Percentiles rank a stretch among this genome's conserved stretches.
Conservation (phyloP, 441 rosid species). For the Syzygium syzygioides region DNA sequence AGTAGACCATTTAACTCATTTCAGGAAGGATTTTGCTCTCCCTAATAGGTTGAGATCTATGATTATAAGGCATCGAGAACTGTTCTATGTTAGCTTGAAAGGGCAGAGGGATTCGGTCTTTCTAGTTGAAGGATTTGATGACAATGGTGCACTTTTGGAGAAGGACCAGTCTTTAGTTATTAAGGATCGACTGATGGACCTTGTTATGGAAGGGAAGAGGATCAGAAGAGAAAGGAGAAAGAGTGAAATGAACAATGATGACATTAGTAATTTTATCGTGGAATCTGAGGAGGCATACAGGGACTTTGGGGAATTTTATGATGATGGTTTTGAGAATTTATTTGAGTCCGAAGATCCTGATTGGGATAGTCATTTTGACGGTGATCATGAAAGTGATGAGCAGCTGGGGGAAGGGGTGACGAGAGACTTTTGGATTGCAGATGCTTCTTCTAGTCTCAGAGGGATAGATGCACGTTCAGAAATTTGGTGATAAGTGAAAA, state of each 20-base stretch:
- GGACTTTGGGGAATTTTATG: constrained; percentile 21
- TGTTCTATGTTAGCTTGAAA: constrained; percentile 77
- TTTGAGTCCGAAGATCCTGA: constrained; percentile 48
- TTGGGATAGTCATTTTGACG: constrained; percentile 36
- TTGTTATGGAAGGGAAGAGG: constrained; percentile 60
- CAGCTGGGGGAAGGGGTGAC: constrained; percentile 5
- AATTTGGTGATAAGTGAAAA: constrained; percentile 39
- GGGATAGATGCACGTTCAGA: constrained; percentile 13
- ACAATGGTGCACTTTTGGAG: constrained; percentile 57
- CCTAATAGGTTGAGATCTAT: constrained; percentile 67
- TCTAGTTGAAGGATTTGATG: constrained; percentile 62
- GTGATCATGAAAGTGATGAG: constrained; percentile 18
- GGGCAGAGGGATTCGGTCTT: constrained; percentile 72
- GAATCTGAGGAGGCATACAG: constrained; percentile 2
- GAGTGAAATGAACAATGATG: constrained; percentile 4
- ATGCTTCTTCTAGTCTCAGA: constrained; percentile 11
- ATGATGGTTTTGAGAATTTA: constrained; percentile 68
- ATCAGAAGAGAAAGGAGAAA: constrained; percentile 57
- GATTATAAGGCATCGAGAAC: constrained; percentile 77
- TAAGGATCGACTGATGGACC: constrained; percentile 46
- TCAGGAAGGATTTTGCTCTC: constrained; percentile 72
- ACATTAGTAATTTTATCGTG: neutral
- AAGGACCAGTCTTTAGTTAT: constrained; percentile 42
- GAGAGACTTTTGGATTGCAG: constrained; percentile 50
- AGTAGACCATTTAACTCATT: constrained; percentile 79